phyloP scores from a whole-genome alignment of 1,284 basidiomycete species.

The Ceratobasidium sp. region DNA sequence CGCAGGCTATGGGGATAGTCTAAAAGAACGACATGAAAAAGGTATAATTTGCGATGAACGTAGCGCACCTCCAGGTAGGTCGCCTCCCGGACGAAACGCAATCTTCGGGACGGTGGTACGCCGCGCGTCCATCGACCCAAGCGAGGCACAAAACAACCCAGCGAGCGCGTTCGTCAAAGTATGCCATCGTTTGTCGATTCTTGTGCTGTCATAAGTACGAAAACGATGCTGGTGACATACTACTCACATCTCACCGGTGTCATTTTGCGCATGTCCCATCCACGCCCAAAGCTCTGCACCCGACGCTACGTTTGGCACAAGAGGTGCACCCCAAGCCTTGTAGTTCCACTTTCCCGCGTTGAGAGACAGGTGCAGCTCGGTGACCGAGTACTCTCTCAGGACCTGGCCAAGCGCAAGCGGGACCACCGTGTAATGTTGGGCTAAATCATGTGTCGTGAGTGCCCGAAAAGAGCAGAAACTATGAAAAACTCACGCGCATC shows the following conservation, averaged over 20 bases:
- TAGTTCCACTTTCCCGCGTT: conserved; percentile 94
- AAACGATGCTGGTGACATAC: conserved; percentile 54
- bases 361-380: conserved; percentile 86
- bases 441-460: conserved; percentile 54
- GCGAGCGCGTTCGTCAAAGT: conserved; percentile 88
- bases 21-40: conserved; percentile 20
- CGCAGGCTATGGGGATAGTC: conserved; percentile 65
- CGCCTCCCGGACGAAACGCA: conserved; percentile 69
- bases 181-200: conserved; percentile 82
- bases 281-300: conserved; percentile 93
- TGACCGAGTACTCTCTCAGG: conserved; percentile 82
- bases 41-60: background rate
- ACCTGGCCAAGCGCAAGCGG: conserved; percentile 89
- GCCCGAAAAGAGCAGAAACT: background rate
- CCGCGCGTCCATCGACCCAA: conserved; percentile 78
- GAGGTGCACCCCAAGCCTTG: conserved; percentile 83
- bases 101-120: conserved; percentile 72
- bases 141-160: conserved; percentile 93
- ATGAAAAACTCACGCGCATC: conserved; percentile 62
- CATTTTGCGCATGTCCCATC: conserved; percentile 59
- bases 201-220: conserved; percentile 52
- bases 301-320: conserved; percentile 77
- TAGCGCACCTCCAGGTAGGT: conserved; percentile 57
- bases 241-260: conserved; percentile 58
- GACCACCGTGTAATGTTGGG: conserved; percentile 85